phyloP scores from a whole-genome alignment of 73 alveolate species.

The Blepharisma japonicum region DNA sequence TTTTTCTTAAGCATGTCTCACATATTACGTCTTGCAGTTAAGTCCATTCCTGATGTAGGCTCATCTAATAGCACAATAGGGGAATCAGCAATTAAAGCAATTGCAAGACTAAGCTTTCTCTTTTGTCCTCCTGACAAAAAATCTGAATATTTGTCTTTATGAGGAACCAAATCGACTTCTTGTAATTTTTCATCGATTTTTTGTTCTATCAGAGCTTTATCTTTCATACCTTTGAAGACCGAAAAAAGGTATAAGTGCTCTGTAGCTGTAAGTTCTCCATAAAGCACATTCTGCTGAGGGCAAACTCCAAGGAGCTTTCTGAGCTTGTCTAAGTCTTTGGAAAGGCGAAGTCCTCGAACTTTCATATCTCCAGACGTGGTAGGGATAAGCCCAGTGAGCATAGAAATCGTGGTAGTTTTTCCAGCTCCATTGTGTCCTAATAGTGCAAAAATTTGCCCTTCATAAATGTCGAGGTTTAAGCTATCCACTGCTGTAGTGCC shows the following conservation, averaged over 20 bases:
- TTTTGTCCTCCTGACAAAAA: constrained; percentile 94
- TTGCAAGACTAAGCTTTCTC: constrained; percentile 89
- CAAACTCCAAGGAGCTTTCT: constrained; percentile 92
- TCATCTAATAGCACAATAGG: constrained; percentile 89
- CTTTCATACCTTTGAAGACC: constrained; percentile 74
- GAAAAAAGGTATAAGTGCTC: constrained; percentile 81
- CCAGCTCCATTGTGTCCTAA: constrained; percentile 98
- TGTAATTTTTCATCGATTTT: constrained; percentile 72
- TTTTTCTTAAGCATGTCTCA: constrained; percentile 91
- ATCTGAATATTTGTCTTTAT: constrained; percentile 58
- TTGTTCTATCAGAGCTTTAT: constrained; percentile 45
- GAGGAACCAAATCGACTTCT: constrained; percentile 76
- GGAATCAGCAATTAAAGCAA: constrained; percentile 92
- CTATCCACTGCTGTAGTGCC: constrained; percentile 86
- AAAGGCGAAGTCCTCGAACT: constrained; percentile 60
- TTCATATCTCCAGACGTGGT: constrained; percentile 60
- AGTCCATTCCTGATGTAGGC: constrained; percentile 98
- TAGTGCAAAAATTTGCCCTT: constrained; percentile 88
- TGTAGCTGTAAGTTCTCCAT: constrained; percentile 64
- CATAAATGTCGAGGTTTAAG: constrained; percentile 72
- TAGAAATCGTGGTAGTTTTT: constrained; percentile 83
- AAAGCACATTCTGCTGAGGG: constrained; percentile 90
- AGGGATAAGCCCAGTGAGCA: constrained; percentile 74
- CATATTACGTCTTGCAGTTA: constrained; percentile 83
- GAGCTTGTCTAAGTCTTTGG: constrained; percentile 57